Evolutionary conservation across 495 filamentous ascomycete genomes (phyloP).

Genomic region (Trichoderma gamsii): DNA sequence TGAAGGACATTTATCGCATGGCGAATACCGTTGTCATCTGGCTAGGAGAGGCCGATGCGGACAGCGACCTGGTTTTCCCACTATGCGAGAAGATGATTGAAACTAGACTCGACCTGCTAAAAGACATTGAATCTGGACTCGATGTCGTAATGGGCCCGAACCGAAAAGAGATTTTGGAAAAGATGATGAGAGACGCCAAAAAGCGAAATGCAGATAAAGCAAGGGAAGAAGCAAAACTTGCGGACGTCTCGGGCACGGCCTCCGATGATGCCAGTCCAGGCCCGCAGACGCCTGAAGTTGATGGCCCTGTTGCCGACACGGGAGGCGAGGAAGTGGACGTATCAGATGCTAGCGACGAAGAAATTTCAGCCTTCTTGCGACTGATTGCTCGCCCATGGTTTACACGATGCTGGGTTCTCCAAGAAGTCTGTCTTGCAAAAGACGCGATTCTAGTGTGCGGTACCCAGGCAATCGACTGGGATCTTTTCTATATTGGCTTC

Average conservation of each 20-base stretch:
- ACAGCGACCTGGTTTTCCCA: constrained; percentile 16
- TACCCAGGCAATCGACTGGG: constrained; percentile 14
- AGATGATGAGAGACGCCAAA: background rate
- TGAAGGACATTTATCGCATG: constrained; percentile 18
- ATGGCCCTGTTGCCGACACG: no score
- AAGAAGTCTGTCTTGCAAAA: constrained; percentile 22
- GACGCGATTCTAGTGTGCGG: constrained; percentile 20
- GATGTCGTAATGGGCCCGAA: background rate
- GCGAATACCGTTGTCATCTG: constrained; percentile 20
- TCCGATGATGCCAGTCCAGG: background rate
- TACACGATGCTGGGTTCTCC: constrained; percentile 22
- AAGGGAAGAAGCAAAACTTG: background rate
- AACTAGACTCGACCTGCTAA: background rate
- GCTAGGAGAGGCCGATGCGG: constrained; percentile 20
- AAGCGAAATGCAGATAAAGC: background rate
- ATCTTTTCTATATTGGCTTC: constrained; percentile 12
- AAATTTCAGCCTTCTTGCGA: constrained; percentile 15
- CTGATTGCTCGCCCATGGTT: constrained; percentile 23
- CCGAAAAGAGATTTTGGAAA: background rate
- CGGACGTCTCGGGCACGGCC: background rate
- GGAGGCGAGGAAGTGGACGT: background rate
- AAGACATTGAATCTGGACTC: background rate
- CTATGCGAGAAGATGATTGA: background rate
- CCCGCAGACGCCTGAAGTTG: no score
- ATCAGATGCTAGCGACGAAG: constrained; percentile 6